Conservation (phyloP, 2,329 filamentous ascomycete species). For the Diatrype stigma region DNA sequence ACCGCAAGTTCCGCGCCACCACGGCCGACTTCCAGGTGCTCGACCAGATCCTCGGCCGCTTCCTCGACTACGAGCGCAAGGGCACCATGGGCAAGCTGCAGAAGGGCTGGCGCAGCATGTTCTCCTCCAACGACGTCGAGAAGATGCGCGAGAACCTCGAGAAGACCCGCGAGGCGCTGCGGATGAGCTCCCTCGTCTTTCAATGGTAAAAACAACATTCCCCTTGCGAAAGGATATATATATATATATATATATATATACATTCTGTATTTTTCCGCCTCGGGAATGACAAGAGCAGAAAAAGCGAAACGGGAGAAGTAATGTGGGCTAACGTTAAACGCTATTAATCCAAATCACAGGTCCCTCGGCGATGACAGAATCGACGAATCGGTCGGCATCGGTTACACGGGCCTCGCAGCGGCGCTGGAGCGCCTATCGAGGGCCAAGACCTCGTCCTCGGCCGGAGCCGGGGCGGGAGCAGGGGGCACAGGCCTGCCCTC, state of each 20-base stretch:
- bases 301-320: too few species aligned
- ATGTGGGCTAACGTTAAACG: too few species aligned
- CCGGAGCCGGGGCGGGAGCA: constrained; percentile 1
- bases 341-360: too few species aligned
- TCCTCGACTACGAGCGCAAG: constrained; percentile 59
- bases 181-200: constrained; percentile 61
- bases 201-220: too few species aligned
- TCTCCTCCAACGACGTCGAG: constrained; percentile 57
- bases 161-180: constrained; percentile 57
- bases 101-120: constrained; percentile 60
- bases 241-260: too few species aligned
- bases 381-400: constrained; percentile 59
- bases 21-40: constrained; percentile 59
- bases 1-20: constrained; percentile 58
- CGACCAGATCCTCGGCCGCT: constrained; percentile 58
- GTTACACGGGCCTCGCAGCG: constrained; percentile 63
- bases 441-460: constrained; percentile 13
- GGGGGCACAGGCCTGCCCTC: constrained; percentile 21
- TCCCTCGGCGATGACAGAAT: constrained; percentile 55
- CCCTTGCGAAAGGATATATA: too few species aligned
- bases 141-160: constrained; percentile 54
- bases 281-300: too few species aligned
- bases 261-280: too few species aligned
- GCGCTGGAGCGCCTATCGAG: constrained; percentile 52
- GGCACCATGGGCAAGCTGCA: constrained; percentile 56